Conservation (phyloP, 177 flowering plant genomes). For the Tripterygium wilfordii region DNA sequence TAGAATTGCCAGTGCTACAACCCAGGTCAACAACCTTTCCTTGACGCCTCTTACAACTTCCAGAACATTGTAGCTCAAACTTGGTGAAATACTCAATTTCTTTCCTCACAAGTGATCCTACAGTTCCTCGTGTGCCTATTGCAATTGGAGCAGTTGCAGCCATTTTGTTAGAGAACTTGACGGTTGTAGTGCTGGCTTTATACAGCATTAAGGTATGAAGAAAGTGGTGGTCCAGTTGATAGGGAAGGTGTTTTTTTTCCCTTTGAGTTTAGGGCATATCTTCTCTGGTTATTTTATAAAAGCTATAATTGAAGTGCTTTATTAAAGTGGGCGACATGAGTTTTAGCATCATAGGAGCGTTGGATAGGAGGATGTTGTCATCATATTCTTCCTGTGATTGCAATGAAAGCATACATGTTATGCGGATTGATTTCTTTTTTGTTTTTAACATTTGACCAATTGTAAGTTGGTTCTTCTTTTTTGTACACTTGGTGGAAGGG, state of each 20-base stretch:
- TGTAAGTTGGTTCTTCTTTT: too few relatives aligned
- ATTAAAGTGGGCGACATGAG: conserved; percentile 19
- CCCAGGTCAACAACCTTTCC: conserved; percentile 8
- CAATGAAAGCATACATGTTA: conserved; percentile 16
- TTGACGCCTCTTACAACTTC: conserved; percentile 8
- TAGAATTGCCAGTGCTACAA: conserved; percentile 10
- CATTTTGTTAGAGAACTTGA: conserved; percentile 24
- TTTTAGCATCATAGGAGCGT: conserved; percentile 17
- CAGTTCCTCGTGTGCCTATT: conserved; percentile 59
- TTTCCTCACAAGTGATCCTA: conserved; percentile 51
- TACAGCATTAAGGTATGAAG: conserved; percentile 6
- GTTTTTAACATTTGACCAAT: not conserved
- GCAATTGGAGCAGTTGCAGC: conserved; percentile 40
- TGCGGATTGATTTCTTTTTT: not conserved
- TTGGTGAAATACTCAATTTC: conserved; percentile 55
- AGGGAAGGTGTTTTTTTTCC: conserved; percentile 12
- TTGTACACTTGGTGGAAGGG: too few relatives aligned
- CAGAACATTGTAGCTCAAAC: conserved; percentile 18
- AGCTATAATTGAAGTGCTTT: conserved; percentile 2
- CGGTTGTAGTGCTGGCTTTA: conserved; percentile 14
- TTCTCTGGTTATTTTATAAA: not conserved
- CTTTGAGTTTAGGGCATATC: conserved; percentile 11
- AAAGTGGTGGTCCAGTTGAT: not conserved
- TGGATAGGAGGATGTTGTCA: conserved; percentile 1
- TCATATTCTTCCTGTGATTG: conserved; percentile 3